phyloP scores from a whole-genome alignment of 2,329 filamentous ascomycete genomes.

The Paecilomyces sp. region DNA sequence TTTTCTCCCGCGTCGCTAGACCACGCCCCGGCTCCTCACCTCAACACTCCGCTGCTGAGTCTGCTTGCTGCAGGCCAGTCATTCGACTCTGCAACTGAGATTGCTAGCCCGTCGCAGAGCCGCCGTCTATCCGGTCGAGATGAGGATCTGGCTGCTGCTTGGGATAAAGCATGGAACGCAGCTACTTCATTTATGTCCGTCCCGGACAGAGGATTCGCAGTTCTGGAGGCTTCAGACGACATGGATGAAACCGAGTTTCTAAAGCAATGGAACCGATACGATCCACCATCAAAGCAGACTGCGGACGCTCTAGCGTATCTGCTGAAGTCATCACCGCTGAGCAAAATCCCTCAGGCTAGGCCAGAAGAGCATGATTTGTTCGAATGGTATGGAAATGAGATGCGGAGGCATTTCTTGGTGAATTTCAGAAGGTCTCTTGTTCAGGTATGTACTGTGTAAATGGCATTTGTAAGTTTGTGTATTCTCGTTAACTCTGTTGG shows the following conservation, averaged over 20 bases:
- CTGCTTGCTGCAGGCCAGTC: constrained; percentile 10
- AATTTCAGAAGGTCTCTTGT: constrained; percentile 27
- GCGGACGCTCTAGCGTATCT: constrained; percentile 28
- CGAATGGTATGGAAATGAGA: constrained; percentile 38
- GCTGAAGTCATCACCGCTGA: constrained; percentile 11
- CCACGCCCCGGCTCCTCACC: constrained; percentile 20
- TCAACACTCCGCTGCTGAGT: constrained; percentile 16
- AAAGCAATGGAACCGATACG: constrained; percentile 22
- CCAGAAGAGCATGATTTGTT: constrained; percentile 23
- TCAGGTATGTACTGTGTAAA: constrained; percentile 20
- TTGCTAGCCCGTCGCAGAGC: neutral
- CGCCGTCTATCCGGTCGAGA: neutral
- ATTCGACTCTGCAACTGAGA: constrained; percentile 4
- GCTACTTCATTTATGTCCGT: constrained; percentile 34
- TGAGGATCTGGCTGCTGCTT: constrained; percentile 11
- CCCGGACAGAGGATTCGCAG: constrained; percentile 25
- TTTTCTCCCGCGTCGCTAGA: constrained; percentile 33
- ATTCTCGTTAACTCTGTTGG: neutral
- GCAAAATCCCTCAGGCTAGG: constrained; percentile 7
- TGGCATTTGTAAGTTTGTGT: neutral
- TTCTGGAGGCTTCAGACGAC: constrained; percentile 15
- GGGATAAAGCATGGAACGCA: constrained; percentile 34
- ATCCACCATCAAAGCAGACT: constrained; percentile 20
- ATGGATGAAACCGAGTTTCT: constrained; percentile 20
- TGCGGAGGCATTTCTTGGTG: constrained; percentile 34